Conservation (phyloP, 1,284 basidiomycete genomes). For the Prillingera fragicola region DNA sequence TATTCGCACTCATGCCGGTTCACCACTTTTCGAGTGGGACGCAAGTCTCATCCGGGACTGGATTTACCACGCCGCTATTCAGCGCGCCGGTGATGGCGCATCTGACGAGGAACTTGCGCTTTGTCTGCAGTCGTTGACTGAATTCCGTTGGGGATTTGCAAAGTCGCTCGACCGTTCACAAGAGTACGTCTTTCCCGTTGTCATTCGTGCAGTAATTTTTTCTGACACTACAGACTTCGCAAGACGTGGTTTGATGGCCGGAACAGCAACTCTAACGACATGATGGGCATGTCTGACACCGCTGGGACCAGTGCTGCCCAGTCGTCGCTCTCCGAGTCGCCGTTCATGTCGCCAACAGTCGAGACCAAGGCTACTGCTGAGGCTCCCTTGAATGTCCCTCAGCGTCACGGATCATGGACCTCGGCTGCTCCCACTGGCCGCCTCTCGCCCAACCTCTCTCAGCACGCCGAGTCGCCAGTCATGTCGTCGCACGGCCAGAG, state of each 20-base stretch:
- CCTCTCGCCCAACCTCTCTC: constrained; percentile 7
- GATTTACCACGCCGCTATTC: constrained; percentile 65
- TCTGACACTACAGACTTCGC: not conserved
- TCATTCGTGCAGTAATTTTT: not conserved
- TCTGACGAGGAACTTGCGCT: constrained; percentile 63
- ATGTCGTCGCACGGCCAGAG: not conserved
- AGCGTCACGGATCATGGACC: too few species aligned
- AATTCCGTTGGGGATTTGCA: constrained; percentile 74
- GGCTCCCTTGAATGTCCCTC: not conserved
- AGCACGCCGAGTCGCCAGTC: not conserved
- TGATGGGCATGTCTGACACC: not conserved
- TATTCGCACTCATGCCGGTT: constrained; percentile 49
- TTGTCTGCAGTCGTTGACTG: constrained; percentile 64
- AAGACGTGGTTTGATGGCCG: constrained; percentile 1
- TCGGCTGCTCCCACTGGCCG: too few species aligned
- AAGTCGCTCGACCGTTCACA: constrained; percentile 60
- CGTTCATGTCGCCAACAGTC: constrained; percentile 12
- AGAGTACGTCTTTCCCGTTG: constrained; percentile 14
- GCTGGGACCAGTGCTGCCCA: constrained; percentile 1
- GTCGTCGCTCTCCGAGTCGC: constrained; percentile 5
- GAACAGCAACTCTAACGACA: not conserved
- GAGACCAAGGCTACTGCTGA: not conserved
- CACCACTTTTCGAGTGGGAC: constrained; percentile 69
- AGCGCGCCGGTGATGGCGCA: constrained; percentile 58
- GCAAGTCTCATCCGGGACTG: constrained; percentile 63